These are phyloP conservation scores for Septoria linicola DNA, from an alignment of 2,329 filamentous ascomycete species.

Conservation along the genomic window DNA sequence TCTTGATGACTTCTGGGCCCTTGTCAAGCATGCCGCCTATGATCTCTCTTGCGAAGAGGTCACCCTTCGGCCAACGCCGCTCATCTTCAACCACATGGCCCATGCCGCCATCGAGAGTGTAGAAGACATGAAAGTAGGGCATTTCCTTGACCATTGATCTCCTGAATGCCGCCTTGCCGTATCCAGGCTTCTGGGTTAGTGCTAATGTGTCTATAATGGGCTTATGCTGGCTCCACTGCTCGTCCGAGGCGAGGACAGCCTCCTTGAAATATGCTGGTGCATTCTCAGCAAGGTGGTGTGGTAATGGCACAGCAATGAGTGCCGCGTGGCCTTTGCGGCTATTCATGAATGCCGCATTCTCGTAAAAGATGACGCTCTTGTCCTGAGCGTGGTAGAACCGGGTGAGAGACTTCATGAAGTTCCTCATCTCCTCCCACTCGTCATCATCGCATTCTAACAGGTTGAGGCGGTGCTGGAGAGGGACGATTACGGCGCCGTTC, in stretches of 20 bases:
- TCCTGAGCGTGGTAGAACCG: conserved; percentile 93
- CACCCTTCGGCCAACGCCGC: conserved; percentile 80
- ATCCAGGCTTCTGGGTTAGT: conserved; percentile 57
- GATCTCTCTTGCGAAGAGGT: conserved; percentile 88
- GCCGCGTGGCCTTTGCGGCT: conserved; percentile 74
- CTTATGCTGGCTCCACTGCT: conserved; percentile 93
- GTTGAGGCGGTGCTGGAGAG: conserved; percentile 81
- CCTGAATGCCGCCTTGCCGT: conserved; percentile 80
- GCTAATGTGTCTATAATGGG: conserved; percentile 87
- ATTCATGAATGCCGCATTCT: conserved; percentile 83
- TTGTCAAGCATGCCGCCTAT: conserved; percentile 88
- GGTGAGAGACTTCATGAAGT: conserved; percentile 97
- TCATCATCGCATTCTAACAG: conserved; percentile 98
- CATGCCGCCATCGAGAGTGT: conserved; percentile 84
- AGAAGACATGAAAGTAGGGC: conserved; percentile 99
- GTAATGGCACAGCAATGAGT: conserved; percentile 81
- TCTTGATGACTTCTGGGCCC: conserved; percentile 79
- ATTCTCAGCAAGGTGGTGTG: conserved; percentile 85
- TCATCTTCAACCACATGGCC: conserved; percentile 90
- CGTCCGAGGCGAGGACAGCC: conserved; percentile 81
- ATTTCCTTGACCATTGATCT: conserved; percentile 85
- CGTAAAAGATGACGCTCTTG: conserved; percentile 92
- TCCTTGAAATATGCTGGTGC: conserved; percentile 95
- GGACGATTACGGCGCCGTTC: conserved; percentile 83
- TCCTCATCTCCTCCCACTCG: conserved; percentile 98